Base-by-base conservation (phyloP, 164 flowering plant species). In the Amborella trichopoda region DNA sequence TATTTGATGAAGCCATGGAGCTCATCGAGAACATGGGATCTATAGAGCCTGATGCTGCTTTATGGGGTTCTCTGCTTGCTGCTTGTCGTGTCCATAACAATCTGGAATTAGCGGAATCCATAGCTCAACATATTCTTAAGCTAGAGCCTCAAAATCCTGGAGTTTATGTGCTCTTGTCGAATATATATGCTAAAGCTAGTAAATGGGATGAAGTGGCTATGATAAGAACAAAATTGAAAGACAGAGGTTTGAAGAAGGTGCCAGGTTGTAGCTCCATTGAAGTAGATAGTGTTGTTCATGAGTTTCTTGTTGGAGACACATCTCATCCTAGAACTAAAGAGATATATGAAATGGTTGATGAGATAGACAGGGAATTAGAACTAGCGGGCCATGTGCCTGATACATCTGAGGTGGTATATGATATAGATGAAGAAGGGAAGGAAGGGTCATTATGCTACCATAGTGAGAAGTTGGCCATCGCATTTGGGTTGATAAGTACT, bases 261-360 rank as follows among this genome's bases (percentile, higher is more conserved):
- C 88, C 88, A 2, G 83, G 83, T 0, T 72, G 78, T 40, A 74
- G 68, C 60, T 74, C 80, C 1, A 77, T 80, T n/a, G 83, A 76
- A 61, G 73, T 74, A 13, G 72, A 63, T 39, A 59, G 75, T 44
- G 55, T 65, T n/a, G 80, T 76, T 28, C 80, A 80, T 58, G 87
- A 80, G 62, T 80, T 79, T 47, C 72, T 80, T 18, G 78, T 74
- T 3, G 71, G 76, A 16, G 82, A 74, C 61, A 76, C 59, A 65
- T 49, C 47, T 6, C 87, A 80, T 63, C 70, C 80, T 5, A 60
- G 44, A 40, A 53, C 75, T 52, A 34, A 56, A 49, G 62, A 66
- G 8, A 74, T 79, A 33, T 72, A 79, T 47, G 38, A 64, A 33
- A 80, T 80, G 87, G 23, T 74, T 51, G 62, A 61, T n/a, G 87